phyloP scores from a whole-genome alignment of 805 yeast genomes.

The Nakazawaea ambrosiae region DNA sequence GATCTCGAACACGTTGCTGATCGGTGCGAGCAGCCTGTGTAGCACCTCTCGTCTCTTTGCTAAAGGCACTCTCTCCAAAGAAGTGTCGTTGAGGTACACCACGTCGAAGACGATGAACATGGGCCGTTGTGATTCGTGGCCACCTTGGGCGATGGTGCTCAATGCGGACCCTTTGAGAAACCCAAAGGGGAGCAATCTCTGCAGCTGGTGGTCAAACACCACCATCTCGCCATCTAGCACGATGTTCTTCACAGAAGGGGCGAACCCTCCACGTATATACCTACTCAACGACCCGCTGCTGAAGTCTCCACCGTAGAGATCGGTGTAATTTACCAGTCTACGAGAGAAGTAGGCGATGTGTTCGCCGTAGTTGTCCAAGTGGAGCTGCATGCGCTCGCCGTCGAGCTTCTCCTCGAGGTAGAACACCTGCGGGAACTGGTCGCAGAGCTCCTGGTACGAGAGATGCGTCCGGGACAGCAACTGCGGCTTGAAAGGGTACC shows the following conservation, averaged over 20 bases:
- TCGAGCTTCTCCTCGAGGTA: conserved; percentile 87
- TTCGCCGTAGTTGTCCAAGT: conserved; percentile 37
- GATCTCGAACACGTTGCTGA: conserved; percentile 43
- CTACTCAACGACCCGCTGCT: conserved; percentile 29
- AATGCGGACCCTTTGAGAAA: conserved; percentile 66
- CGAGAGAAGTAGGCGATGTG: conserved; percentile 52
- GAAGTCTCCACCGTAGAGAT: conserved; percentile 52
- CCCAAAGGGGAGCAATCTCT: conserved; percentile 69
- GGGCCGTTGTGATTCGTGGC: conserved; percentile 32
- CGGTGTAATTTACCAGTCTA: conserved; percentile 66
- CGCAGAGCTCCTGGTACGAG: conserved; percentile 28
- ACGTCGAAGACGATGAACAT: conserved; percentile 66
- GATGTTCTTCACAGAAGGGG: conserved; percentile 22
- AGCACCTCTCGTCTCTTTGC: conserved; percentile 49
- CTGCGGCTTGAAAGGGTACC: conserved; percentile 70
- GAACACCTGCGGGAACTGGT: conserved; percentile 28
- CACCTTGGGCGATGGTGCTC: conserved; percentile 25
- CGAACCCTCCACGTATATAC: conserved; percentile 26
- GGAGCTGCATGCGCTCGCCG: conserved; percentile 85
- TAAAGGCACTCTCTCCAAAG: conserved; percentile 50
- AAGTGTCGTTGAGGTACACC: conserved; percentile 57
- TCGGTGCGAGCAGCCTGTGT: conserved; percentile 34
- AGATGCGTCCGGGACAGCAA: conserved; percentile 50
- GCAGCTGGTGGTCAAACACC: conserved; percentile 61
- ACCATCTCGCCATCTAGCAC: conserved; percentile 92